Conservation (phyloP, 192 early-diverging fungal genomes). For the Chytriomyces sp. region DNA sequence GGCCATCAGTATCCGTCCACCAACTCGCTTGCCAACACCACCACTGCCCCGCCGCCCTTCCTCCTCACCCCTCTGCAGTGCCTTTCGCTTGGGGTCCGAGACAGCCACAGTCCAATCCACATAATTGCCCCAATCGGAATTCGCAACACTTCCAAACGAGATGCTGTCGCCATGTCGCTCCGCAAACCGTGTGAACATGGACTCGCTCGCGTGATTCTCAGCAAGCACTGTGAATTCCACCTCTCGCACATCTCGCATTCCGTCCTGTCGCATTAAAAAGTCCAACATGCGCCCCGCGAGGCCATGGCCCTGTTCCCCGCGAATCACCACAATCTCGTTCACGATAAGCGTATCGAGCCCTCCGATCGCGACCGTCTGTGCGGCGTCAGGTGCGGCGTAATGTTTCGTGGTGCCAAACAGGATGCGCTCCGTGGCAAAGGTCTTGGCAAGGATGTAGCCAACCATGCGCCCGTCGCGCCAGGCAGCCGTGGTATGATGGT, state of each 20-base stretch:
- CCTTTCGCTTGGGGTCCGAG: background rate
- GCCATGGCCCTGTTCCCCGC: constrained; percentile 7
- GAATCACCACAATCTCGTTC: constrained; percentile 17
- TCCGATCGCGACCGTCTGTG: background rate
- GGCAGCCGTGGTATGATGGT: background rate
- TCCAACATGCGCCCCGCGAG: constrained; percentile 21
- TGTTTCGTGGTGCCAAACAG: background rate
- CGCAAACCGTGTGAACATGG: constrained; percentile 24
- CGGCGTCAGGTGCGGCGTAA: background rate
- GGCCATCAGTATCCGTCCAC: too few relatives aligned
- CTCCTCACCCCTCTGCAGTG: too few relatives aligned
- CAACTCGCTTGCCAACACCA: too few relatives aligned
- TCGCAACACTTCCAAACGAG: constrained; percentile 11
- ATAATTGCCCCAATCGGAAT: constrained; percentile 3
- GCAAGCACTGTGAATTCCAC: constrained; percentile 14
- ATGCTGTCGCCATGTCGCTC: constrained; percentile 15
- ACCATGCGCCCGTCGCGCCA: background rate
- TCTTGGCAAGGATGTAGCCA: constrained; percentile 22
- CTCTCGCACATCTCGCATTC: background rate
- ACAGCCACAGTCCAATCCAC: constrained; percentile 15
- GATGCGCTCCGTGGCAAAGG: background rate
- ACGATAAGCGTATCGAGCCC: constrained; percentile 19
- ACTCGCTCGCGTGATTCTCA: background rate
- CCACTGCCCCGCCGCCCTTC: too few relatives aligned
- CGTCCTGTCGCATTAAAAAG: background rate